A percentile compares a stretch with the other conserved stretches of the same genome.
Conservation (phyloP, 345 rosid genomes). For the Rhodomyrtus tomentosa region DNA sequence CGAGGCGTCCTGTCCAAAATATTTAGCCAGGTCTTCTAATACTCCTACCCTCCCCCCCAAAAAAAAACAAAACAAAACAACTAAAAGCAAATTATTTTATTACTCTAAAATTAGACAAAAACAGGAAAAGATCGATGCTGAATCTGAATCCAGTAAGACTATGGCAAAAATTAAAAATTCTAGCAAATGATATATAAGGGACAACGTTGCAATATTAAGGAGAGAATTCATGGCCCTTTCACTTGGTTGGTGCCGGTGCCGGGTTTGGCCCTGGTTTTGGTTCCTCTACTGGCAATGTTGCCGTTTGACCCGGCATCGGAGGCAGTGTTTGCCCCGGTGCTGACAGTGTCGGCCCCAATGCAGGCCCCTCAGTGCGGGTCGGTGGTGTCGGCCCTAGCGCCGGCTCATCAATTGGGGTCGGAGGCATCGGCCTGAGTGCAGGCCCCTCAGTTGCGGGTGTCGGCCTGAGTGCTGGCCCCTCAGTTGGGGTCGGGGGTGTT, state of each 20-base stretch:
- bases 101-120: neutral
- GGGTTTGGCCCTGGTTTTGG: neutral
- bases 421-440: accelerated
- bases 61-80: neutral
- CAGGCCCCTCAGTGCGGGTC: neutral
- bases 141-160: neutral
- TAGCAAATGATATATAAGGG: neutral
- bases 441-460: neutral
- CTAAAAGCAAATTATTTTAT: neutral
- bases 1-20: neutral
- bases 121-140: neutral
- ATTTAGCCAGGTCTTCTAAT: neutral
- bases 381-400: neutral
- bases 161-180: neutral
- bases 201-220: neutral
- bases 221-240: neutral
- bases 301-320: too few species aligned
- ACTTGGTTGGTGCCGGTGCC: neutral
- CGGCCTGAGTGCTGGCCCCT: neutral
- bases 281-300: neutral
- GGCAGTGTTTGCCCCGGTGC: neutral
- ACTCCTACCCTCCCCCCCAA: neutral
- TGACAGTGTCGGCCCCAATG: neutral
- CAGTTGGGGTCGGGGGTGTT: neutral
- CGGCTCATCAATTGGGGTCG: neutral